Evolutionary conservation across 352 stramenopile species (phyloP), one percentile per base, ranked within the genome.

Genomic region (Hyaloperonospora brassicae): DNA sequence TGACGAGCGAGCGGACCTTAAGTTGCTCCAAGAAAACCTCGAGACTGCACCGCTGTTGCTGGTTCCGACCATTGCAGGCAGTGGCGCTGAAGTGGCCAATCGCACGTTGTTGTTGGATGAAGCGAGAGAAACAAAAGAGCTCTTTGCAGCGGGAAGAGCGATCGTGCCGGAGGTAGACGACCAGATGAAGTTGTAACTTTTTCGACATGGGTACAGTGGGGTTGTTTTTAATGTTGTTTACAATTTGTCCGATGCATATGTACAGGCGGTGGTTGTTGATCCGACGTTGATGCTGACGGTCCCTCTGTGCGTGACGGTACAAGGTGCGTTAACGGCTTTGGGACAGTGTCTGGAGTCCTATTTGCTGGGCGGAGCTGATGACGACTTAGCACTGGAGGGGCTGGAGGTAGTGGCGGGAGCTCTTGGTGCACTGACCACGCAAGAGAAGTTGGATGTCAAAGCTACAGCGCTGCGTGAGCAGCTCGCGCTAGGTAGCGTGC

Each of bases 261-360:
- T 52, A 30, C 23, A 84, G 73, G 79, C 64, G 4, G 72, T 89
- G 36, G 67, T 89, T 43, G 66, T 89, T 42, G 79, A 89, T 34
- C 79, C 79, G 5, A 75, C 79, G 52, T 66, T 89, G 3, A 71
- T 81, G 43, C 34, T 86, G 24, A 87, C 66, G 9, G 74, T 89
- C 36, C 79, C 76, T 23, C 44, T 89, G 25, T 61, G 50, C 0
- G 53, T 61, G 31, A 87, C 74, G 1, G 65, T 85, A 6, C 76
- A 86, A 53, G 76, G 79, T 1, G 73, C 79, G 21, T 39, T 89
- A 1, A 81, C 76, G 1, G 68, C 76, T n/a, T 57, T 89, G 8
- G 76, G 76, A 0, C 79, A 89, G 43, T 89, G 79, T 55, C 68
- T 89, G 21, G 79, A 89, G 55, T 87, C 76, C 48, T 89, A 86